A percentile compares a stretch with the other conserved stretches of the same genome.
Conservation (phyloP, 2,329 filamentous ascomycete species). For the Talaromyces sp. region DNA sequence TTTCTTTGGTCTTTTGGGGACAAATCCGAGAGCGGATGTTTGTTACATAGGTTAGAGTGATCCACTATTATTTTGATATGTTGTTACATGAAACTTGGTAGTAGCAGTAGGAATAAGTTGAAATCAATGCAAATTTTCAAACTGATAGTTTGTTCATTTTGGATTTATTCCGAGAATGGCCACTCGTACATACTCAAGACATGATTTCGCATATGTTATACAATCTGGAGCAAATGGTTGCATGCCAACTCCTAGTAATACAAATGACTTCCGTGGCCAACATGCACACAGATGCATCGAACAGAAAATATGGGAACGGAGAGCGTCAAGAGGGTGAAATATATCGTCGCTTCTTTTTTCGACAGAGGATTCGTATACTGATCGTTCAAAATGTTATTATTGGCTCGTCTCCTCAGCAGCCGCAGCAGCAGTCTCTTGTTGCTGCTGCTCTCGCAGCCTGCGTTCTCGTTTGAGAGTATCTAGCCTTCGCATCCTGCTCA, state of each 20-base stretch:
- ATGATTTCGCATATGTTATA: neutral
- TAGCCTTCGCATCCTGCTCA: conserved; percentile 60
- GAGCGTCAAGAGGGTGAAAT: neutral
- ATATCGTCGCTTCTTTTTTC: neutral
- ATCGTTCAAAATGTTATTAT: neutral
- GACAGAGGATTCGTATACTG: neutral
- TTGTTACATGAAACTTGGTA: neutral
- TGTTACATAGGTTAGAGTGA: neutral
- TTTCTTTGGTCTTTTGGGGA: neutral
- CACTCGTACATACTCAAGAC: neutral
- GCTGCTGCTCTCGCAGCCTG: conserved; percentile 33
- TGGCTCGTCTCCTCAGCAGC: neutral
- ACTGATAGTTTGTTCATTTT: neutral
- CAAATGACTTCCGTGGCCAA: neutral
- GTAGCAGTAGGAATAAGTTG: neutral
- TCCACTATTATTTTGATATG: neutral
- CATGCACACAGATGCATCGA: neutral
- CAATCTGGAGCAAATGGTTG: neutral
- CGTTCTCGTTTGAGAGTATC: conserved; percentile 43
- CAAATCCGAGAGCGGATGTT: neutral
- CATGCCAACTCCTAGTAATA: neutral
- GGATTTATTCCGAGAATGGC: neutral
- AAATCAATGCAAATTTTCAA: neutral
- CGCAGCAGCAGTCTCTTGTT: conserved; percentile 20
- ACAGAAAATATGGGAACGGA: neutral